These are phyloP conservation scores for Sesbania bispinosa DNA, from an alignment of 306 rosid species.

Conservation along the genomic window DNA sequence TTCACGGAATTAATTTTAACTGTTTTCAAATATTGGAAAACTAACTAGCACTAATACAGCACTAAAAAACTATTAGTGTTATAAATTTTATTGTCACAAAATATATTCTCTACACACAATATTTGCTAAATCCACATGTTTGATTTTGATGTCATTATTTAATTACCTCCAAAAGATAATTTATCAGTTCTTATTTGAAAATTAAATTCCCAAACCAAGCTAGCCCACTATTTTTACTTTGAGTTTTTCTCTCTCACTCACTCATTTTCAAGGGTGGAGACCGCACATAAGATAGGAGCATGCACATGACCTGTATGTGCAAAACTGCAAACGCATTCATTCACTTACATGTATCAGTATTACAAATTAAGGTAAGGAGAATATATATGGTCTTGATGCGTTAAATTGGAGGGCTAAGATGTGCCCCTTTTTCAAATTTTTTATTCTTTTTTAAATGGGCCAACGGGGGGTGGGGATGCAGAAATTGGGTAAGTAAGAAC, in stretches of 20 bases:
- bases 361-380: conserved; percentile 16
- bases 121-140: conserved; percentile 4
- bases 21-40: too few species aligned
- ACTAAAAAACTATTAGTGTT: too few species aligned
- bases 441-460: background rate
- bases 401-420: conserved; percentile 20
- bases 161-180: background rate
- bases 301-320: conserved; percentile 9
- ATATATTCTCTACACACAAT: background rate
- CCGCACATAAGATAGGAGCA: background rate
- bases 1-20: too few species aligned
- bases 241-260: background rate
- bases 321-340: conserved; percentile 26
- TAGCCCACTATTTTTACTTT: background rate
- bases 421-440: background rate
- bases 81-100: too few species aligned
- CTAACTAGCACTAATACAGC: too few species aligned
- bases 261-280: conserved; percentile 33
- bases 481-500: background rate
- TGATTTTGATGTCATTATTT: conserved; percentile 11
- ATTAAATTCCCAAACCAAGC: background rate
- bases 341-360: conserved; percentile 6
- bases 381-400: conserved; percentile 9
- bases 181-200: background rate
- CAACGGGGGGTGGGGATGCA: background rate